These are phyloP conservation scores for Lasiosphaeria hispida DNA, from an alignment of 495 filamentous ascomycete genomes.

Conservation along the genomic window DNA sequence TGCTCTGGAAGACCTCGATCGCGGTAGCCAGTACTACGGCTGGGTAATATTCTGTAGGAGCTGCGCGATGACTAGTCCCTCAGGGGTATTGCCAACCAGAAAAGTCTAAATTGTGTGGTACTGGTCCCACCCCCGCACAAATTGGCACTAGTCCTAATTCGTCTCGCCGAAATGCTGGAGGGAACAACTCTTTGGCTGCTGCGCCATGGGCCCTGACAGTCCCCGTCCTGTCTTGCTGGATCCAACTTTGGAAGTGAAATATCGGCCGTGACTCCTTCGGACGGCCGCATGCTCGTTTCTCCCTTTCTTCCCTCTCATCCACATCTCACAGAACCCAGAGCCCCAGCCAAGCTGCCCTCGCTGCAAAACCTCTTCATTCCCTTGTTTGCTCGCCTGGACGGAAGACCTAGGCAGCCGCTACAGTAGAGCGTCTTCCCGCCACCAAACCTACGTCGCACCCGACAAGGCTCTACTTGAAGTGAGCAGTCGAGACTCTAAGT, in stretches of 20 bases:
- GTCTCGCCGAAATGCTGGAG: constrained; percentile 32
- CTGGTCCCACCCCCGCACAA: background rate
- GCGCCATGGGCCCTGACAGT: constrained; percentile 26
- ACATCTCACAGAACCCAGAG: background rate
- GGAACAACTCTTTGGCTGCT: constrained; percentile 20
- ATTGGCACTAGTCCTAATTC: constrained; percentile 27
- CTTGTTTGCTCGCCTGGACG: background rate
- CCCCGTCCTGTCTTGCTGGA: background rate
- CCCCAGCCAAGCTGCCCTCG: background rate
- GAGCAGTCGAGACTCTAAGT: background rate
- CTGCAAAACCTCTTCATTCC: background rate
- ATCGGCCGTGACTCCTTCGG: constrained; percentile 51
- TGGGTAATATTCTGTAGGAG: constrained; percentile 24
- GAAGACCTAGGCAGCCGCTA: too few relatives aligned
- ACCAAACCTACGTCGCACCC: background rate
- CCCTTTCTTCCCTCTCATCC: constrained; percentile 29
- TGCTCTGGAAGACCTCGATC: constrained; percentile 1
- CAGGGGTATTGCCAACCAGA: constrained; percentile 5
- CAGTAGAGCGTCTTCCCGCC: background rate
- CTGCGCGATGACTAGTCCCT: background rate
- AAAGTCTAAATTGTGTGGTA: constrained; percentile 16
- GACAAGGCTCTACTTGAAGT: background rate
- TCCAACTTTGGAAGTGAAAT: constrained; percentile 41
- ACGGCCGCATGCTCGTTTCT: constrained; percentile 22
- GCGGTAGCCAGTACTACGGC: constrained; percentile 20